These are phyloP conservation scores for Ambrosia hybrid DNA, from an alignment of 140 eudicot genomes.

Conservation along the genomic window DNA sequence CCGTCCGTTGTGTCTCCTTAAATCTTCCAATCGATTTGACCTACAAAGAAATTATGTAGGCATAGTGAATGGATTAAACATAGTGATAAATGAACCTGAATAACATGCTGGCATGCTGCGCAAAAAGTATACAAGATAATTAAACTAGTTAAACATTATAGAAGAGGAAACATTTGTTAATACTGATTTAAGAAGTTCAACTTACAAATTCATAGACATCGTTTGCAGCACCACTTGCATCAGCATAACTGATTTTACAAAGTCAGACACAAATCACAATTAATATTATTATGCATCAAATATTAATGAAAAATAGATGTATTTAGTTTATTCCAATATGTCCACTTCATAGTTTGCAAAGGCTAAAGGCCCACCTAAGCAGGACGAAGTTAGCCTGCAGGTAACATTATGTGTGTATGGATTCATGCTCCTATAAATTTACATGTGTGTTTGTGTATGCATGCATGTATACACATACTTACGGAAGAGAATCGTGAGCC, in stretches of 20 bases:
- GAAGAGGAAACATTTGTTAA: constrained; percentile 7
- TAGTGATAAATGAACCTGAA: background rate
- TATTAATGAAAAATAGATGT: background rate
- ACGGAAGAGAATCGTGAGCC: constrained; percentile 99
- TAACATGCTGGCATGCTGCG: background rate
- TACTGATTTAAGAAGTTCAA: constrained; percentile 26
- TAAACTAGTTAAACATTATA: background rate
- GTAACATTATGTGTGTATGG: no score
- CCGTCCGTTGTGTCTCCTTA: constrained; percentile 93
- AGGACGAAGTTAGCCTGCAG: background rate
- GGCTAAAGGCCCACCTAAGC: background rate
- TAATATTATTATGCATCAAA: constrained; percentile 14
- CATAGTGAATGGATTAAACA: background rate
- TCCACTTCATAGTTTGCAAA: no score
- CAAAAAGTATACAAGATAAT: background rate
- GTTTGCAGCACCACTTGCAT: constrained; percentile 93
- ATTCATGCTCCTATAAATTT: no score
- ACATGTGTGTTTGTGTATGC: background rate
- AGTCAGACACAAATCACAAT: constrained; percentile 20
- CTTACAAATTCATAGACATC: constrained; percentile 99
- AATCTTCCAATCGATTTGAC: constrained; percentile 85
- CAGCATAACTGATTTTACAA: constrained; percentile 75
- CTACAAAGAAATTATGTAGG: constrained; percentile 30
- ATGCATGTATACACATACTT: constrained; percentile 32
- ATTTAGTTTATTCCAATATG: constrained; percentile 8